These are phyloP conservation scores for Diospyros kaki DNA, from an alignment of 148 eudicot genomes.

Conservation along the genomic window DNA sequence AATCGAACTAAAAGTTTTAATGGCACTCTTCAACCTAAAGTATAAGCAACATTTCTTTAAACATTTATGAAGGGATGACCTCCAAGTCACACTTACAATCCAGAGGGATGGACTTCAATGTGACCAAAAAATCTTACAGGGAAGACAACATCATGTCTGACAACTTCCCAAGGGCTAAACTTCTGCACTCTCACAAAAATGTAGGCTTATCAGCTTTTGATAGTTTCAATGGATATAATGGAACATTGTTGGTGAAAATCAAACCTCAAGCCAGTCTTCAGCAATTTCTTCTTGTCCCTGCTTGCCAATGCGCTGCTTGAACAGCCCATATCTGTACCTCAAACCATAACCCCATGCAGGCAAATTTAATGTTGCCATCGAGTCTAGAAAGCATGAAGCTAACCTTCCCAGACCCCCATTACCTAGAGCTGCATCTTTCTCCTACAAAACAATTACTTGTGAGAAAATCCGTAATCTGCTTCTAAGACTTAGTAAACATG, in stretches of 20 bases:
- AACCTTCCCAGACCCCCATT: conserved; percentile 99
- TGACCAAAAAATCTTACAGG: conserved; percentile 93
- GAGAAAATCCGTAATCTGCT: conserved; percentile 1
- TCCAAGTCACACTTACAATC: conserved; percentile 62
- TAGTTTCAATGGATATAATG: not conserved
- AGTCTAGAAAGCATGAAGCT: conserved; percentile 95
- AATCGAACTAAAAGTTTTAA: not conserved
- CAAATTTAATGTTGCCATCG: conserved; percentile 93
- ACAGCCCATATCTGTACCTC: conserved; percentile 92
- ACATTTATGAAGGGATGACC: not conserved
- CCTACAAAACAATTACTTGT: conserved; percentile 38
- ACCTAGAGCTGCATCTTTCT: conserved; percentile 99
- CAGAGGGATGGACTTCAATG: conserved; percentile 70
- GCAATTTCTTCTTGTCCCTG: conserved; percentile 86
- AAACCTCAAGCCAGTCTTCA: conserved; percentile 96
- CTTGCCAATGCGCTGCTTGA: conserved; percentile 83
- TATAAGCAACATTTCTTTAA: not conserved
- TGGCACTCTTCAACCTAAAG: not conserved
- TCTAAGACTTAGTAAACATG: not conserved
- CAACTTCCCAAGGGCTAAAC: conserved; percentile 98
- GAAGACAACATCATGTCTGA: conserved; percentile 84
- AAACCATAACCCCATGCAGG: conserved; percentile 99
- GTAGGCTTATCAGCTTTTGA: conserved; percentile 3
- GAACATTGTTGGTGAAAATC: conserved; percentile 11
- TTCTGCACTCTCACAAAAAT: conserved; percentile 47